Base-by-base conservation (phyloP, 805 yeast genomes). In the Teunomyces kruisii region DNA sequence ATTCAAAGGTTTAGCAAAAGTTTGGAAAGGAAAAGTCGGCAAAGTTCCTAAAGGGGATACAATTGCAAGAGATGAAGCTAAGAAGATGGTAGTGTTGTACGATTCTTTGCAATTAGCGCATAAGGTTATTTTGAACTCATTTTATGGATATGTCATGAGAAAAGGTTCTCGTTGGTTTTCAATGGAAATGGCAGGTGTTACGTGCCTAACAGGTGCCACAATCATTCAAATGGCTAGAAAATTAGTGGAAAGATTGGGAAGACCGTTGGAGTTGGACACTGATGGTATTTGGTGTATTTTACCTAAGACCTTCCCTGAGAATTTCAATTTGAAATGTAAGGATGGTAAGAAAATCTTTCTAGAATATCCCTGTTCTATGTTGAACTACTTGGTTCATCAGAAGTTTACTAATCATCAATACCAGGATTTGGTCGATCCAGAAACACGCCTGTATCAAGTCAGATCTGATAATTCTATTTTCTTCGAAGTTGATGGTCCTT, bases 251-350 rank as follows among this genome's bases (percentile, higher is more conserved):
- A 73, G 97, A 56, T 70, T 95, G 4, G 99, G 99, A 1, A 76
- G 98, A 55, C 99, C 99, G 0, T 71, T 94, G 48, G 99, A 94
- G 60, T 78, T 94, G 52, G 99, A 94, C 67, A 94, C 99, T 0
- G 99, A 94, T 76, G 99, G 99, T 74, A 94, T 94, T 59, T 94
- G 99, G 99, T 94, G 99, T 79, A 94, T 91, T 51, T 72, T 94
- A 36, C 99, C 99, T 1, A 76, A 81, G 42, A 80, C 96, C 1
- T 94, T 94, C 62, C 99, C 99, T 0, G 99, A 94, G 57, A 86
- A 90, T 54, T 89, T 75, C 64, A 74, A 74, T 15, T 81, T 94
- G 59, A 76, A 79, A 47, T 62, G 87, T 57, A 80, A 83, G 52
- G 82, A 84, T 56, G 98, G 98, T 3, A 88, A 88, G 61, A 81